phyloP scores from a whole-genome alignment of 2,329 filamentous ascomycete species.

The Pseudocercospora cruenta region DNA sequence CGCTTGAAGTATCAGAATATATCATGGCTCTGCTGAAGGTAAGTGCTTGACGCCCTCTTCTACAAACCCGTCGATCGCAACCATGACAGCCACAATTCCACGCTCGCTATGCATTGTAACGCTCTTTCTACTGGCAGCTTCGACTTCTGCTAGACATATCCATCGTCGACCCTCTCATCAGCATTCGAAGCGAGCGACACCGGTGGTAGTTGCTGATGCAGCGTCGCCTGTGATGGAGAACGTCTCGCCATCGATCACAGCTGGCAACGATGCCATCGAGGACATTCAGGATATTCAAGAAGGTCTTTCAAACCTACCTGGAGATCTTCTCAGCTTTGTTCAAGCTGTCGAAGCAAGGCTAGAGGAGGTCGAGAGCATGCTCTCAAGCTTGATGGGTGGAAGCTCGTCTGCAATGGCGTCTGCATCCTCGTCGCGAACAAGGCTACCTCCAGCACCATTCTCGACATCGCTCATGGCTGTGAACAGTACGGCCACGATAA shows the following conservation, averaged over 20 bases:
- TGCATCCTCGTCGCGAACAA: background rate
- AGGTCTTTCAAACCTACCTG: conserved; percentile 23
- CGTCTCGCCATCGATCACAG: conserved; percentile 12
- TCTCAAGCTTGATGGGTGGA: conserved; percentile 12
- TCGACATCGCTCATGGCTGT: background rate
- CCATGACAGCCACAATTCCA: conserved; percentile 5
- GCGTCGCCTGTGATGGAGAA: background rate
- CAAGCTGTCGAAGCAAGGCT: conserved; percentile 21
- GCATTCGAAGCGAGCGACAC: conserved; percentile 5
- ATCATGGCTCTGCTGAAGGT: background rate
- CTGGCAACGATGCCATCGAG: conserved; percentile 23
- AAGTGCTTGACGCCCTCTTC: background rate
- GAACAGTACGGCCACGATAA: background rate
- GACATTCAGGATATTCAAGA: conserved; percentile 27
- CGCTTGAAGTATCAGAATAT: conserved; percentile 5
- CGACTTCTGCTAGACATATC: conserved; percentile 10
- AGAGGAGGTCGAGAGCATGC: conserved; percentile 19
- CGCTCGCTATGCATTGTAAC: background rate
- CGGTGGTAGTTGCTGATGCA: background rate
- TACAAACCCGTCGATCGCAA: background rate
- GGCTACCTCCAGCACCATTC: background rate
- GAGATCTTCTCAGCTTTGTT: conserved; percentile 24
- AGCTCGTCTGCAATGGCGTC: background rate
- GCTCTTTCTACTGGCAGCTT: background rate
- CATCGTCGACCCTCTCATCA: conserved; percentile 15